Conservation (phyloP, 345 rosid genomes). For the Dipteronia sinensis region DNA sequence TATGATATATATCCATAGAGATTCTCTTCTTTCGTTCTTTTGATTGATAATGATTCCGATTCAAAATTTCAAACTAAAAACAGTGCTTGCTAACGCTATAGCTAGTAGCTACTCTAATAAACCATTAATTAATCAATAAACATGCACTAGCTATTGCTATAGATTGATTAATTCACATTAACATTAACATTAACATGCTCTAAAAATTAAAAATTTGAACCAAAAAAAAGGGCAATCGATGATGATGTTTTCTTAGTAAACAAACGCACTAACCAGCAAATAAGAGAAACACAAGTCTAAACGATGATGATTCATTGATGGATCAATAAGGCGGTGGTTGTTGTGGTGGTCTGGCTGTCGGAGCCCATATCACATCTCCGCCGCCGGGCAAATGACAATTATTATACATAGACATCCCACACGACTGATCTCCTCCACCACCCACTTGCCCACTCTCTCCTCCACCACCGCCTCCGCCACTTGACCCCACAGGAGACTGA, state of each 20-base stretch:
- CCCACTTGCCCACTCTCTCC: constrained; percentile 54
- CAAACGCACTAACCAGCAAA: constrained; percentile 6
- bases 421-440: constrained; percentile 50
- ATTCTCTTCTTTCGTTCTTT: not conserved
- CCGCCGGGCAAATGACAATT: constrained; percentile 51
- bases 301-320: not conserved
- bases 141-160: not conserved
- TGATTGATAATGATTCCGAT: not conserved
- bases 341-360: constrained; percentile 59
- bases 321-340: constrained; percentile 49
- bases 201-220: not conserved
- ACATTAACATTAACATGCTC: constrained; percentile 3
- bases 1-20: not conserved
- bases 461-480: constrained; percentile 53
- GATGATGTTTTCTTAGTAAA: not conserved
- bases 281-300: not conserved
- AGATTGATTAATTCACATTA: not conserved
- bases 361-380: constrained; percentile 79
- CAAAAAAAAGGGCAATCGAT: not conserved
- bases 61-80: not conserved
- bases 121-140: not conserved
- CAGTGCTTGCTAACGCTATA: not conserved
- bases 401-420: constrained; percentile 65
- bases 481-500: constrained; percentile 53
- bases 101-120: not conserved